A percentile compares a stretch with the other conserved stretches of the same genome.
phyloP scores from a whole-genome alignment of 1,284 basidiomycete genomes.

The Lignosus rhinocerotis region DNA sequence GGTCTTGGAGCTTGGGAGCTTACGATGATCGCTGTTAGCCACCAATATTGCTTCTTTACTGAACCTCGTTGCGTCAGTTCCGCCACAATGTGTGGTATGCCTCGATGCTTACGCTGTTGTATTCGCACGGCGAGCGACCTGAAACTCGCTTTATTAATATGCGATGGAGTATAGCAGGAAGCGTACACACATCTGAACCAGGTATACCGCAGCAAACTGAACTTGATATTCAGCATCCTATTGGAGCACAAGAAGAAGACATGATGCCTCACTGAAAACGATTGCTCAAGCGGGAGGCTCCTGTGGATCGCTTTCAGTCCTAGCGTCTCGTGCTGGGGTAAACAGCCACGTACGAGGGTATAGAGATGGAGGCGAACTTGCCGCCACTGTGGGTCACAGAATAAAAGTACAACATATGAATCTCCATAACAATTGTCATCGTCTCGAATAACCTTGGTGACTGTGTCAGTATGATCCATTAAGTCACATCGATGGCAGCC shows the following conservation, averaged over 20 bases:
- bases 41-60: conserved; percentile 19
- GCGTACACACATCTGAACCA: conserved; percentile 15
- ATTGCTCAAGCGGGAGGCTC: conserved; percentile 15
- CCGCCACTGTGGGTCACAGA: conserved; percentile 9
- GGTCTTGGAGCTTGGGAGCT: not conserved
- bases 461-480: not conserved
- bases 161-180: not conserved
- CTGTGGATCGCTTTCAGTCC: not conserved
- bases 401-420: conserved; percentile 16
- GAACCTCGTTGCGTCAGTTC: not conserved
- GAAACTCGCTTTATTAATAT: not conserved
- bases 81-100: too few species aligned
- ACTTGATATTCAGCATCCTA: not conserved
- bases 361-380: conserved; percentile 7
- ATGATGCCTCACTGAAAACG: conserved; percentile 12
- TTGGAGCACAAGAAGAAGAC: not conserved
- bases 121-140: conserved; percentile 20
- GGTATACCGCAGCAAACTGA: conserved; percentile 16
- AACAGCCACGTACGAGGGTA: conserved; percentile 13
- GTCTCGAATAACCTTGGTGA: conserved; percentile 14
- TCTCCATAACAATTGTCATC: conserved; percentile 14
- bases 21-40: conserved; percentile 7
- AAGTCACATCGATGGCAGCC: too few species aligned
- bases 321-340: not conserved
- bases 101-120: conserved; percentile 9